Evolutionary conservation across 2,329 filamentous ascomycete genomes (phyloP).

Genomic region (Alternaria sp.): DNA sequence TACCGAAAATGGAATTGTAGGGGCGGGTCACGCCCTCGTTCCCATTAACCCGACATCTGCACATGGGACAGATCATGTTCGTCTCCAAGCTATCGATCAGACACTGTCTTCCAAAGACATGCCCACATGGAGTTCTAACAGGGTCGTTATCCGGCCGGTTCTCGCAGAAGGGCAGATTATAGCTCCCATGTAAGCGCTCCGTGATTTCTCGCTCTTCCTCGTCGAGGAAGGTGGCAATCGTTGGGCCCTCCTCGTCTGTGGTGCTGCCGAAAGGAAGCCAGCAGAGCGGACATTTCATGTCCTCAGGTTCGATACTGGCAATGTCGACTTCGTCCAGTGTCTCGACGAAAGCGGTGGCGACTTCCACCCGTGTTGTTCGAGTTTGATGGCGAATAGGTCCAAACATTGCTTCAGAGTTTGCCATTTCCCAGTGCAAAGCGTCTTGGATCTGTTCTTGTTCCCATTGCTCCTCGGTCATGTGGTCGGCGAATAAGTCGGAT

Average conservation of each 20-base stretch:
- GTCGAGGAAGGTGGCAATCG: neutral
- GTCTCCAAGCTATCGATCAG: neutral
- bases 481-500: neutral
- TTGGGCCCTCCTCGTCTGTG: neutral
- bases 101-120: neutral
- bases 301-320: neutral
- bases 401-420: neutral
- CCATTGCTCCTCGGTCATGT: neutral
- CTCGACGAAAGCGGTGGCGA: neutral
- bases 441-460: no score
- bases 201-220: neutral
- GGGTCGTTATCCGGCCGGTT: neutral
- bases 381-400: neutral
- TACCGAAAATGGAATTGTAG: neutral
- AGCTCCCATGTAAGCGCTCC: neutral
- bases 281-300: neutral
- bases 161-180: neutral
- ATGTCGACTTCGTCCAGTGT: neutral
- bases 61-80: neutral
- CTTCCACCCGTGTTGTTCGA: neutral
- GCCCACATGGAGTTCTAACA: neutral
- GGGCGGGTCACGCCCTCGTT: neutral
- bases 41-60: neutral
- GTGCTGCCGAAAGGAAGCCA: neutral
- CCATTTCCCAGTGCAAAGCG: neutral